Conservation (phyloP, 2,329 filamentous ascomycete species). For the Fusarium haematococcum region DNA sequence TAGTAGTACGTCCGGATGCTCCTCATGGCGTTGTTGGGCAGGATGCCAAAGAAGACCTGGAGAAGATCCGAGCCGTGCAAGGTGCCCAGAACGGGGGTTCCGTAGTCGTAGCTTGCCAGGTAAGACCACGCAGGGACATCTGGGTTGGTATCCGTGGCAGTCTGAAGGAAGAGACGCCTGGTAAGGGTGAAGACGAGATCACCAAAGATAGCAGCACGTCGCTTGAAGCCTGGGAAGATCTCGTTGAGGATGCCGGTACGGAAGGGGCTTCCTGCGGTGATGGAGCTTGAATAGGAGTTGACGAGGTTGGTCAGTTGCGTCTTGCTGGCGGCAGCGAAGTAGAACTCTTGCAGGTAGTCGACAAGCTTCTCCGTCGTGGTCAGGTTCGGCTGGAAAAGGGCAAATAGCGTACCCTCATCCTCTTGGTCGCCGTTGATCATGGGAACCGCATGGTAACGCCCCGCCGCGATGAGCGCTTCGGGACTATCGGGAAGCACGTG, state of each 20-base stretch:
- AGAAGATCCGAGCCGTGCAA: conserved; percentile 79
- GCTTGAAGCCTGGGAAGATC: conserved; percentile 82
- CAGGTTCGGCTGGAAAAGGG: conserved; percentile 76
- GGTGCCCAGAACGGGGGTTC: conserved; percentile 78
- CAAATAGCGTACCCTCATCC: conserved; percentile 83
- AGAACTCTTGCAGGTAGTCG: conserved; percentile 69
- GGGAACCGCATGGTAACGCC: conserved; percentile 63
- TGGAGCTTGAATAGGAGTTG: conserved; percentile 68
- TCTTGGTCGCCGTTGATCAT: conserved; percentile 78
- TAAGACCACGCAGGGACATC: conserved; percentile 80
- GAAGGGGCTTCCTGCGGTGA: conserved; percentile 76
- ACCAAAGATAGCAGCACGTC: conserved; percentile 79
- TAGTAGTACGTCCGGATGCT: conserved; percentile 77
- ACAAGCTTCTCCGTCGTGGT: conserved; percentile 69
- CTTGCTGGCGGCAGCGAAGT: conserved; percentile 68
- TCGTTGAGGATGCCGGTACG: conserved; percentile 76
- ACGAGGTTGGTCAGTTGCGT: conserved; percentile 68
- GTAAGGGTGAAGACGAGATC: conserved; percentile 81
- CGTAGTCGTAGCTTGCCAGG: conserved; percentile 77
- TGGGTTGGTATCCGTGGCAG: conserved; percentile 60
- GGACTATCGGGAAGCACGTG: conserved; percentile 70
- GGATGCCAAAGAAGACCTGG: conserved; percentile 74
- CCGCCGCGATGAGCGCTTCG: conserved; percentile 64
- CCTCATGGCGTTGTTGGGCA: conserved; percentile 70
- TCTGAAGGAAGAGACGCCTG: conserved; percentile 72